phyloP scores from a whole-genome alignment of 768 basidiomycete genomes.

The Collybiopsis confluens region DNA sequence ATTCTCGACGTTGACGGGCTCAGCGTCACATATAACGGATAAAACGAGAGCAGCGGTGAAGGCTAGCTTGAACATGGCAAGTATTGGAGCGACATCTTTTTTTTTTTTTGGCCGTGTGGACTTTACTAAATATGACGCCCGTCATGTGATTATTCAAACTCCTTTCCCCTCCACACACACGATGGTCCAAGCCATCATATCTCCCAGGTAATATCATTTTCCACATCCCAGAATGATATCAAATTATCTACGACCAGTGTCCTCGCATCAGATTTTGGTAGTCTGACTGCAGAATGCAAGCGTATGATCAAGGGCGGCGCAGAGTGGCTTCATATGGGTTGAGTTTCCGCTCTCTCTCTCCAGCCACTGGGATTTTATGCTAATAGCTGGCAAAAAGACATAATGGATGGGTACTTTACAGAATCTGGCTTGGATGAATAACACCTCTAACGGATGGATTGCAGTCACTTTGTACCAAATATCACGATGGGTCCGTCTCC shows the following conservation, averaged over 20 bases:
- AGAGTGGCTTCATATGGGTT: slow-evolving; percentile 99
- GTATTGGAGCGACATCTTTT: too few relatives aligned
- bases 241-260: slow-evolving; percentile 43
- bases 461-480: slow-evolving; percentile 95
- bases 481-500: slow-evolving; percentile 84
- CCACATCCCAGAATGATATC: too few relatives aligned
- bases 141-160: too few relatives aligned
- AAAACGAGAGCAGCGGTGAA: slow-evolving; percentile 30
- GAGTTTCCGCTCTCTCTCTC: slow-evolving; percentile 11
- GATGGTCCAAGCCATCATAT: slow-evolving; percentile 91
- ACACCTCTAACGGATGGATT: slow-evolving; percentile 5
- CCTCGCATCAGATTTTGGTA: slow-evolving; percentile 94
- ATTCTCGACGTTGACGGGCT: slow-evolving; percentile 27
- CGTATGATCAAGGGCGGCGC: slow-evolving; percentile 95
- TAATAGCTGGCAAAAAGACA: slow-evolving; percentile 48
- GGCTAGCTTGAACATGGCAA: slow-evolving; percentile 41
- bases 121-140: too few relatives aligned
- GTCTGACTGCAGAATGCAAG: slow-evolving; percentile 91
- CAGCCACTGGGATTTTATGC: neutral
- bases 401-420: slow-evolving; percentile 87
- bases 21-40: slow-evolving; percentile 26
- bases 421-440: slow-evolving; percentile 11
- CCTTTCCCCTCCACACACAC: too few relatives aligned
- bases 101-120: too few relatives aligned
- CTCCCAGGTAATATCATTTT: slow-evolving; percentile 48